Conservation (phyloP, 2,329 filamentous ascomycete genomes). For the Trichoderma oligosporum region DNA sequence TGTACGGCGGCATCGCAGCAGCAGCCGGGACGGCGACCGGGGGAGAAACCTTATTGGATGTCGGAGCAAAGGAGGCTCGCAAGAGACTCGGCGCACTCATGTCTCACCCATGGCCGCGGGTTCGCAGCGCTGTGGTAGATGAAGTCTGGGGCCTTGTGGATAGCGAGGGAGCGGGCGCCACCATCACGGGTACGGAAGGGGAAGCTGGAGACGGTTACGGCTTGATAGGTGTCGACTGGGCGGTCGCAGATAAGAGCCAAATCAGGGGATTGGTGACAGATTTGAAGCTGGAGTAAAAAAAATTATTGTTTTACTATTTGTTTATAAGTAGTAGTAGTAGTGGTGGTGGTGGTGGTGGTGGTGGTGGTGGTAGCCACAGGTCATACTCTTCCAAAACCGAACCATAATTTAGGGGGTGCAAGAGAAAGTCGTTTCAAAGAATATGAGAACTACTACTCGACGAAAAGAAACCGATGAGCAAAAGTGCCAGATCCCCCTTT, state of each 20-base stretch:
- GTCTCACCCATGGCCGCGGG: slow-evolving; percentile 75
- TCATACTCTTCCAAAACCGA: no score
- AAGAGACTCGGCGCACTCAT: slow-evolving; percentile 71
- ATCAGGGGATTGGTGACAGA: slow-evolving; percentile 42
- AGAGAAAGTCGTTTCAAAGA: no score
- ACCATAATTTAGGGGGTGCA: no score
- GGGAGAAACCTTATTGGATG: slow-evolving; percentile 20
- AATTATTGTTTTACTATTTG: no score
- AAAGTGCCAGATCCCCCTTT: no score
- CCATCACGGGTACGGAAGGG: neutral
- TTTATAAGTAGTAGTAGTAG: no score
- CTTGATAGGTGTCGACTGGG: slow-evolving; percentile 56
- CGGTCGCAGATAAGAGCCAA: slow-evolving; percentile 46
- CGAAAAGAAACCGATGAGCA: no score
- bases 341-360: no score
- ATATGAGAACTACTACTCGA: no score
- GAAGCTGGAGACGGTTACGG: slow-evolving; percentile 30
- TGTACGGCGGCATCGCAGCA: slow-evolving; percentile 68
- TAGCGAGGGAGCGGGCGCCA: slow-evolving; percentile 25
- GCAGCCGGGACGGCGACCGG: slow-evolving; percentile 38
- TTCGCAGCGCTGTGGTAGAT: slow-evolving; percentile 58
- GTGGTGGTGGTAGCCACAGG: no score
- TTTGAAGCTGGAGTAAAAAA: slow-evolving; percentile 40
- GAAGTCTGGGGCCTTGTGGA: slow-evolving; percentile 52
- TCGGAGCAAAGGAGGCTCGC: slow-evolving; percentile 50